These are phyloP conservation scores for Malassezia vespertilionis DNA, from an alignment of 1,284 basidiomycete species.

Conservation along the genomic window DNA sequence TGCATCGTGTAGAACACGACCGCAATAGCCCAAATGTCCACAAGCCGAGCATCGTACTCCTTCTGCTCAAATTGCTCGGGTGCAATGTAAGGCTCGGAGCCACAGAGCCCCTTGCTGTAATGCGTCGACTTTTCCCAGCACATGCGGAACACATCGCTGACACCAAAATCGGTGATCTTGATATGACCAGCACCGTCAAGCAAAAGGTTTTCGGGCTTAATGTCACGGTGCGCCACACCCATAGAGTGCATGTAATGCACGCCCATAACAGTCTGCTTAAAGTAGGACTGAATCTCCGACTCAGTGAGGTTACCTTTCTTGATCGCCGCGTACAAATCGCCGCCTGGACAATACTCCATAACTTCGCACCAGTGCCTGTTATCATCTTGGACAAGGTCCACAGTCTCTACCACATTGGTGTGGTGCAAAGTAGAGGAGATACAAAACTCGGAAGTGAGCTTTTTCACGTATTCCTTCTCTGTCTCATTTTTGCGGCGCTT, in stretches of 20 bases:
- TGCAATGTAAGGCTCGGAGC: conserved; percentile 95
- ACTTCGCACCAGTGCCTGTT: conserved; percentile 95
- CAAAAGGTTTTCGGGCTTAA: conserved; percentile 95
- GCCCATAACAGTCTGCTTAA: conserved; percentile 87
- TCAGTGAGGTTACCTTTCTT: conserved; percentile 93
- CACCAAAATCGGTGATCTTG: conserved; percentile 98
- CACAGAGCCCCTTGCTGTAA: conserved; percentile 90
- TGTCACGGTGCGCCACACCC: conserved; percentile 92
- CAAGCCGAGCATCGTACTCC: conserved; percentile 92
- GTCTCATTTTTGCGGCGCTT: conserved; percentile 95
- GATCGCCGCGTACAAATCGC: conserved; percentile 92
- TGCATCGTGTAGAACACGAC: conserved; percentile 92
- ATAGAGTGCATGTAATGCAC: conserved; percentile 83
- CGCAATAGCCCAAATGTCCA: conserved; percentile 94
- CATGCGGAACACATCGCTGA: conserved; percentile 91
- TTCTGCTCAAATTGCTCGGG: conserved; percentile 92
- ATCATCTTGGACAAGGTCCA: conserved; percentile 96
- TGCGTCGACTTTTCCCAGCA: conserved; percentile 97
- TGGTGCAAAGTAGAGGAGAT: conserved; percentile 96
- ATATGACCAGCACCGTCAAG: conserved; percentile 84
- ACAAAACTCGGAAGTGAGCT: conserved; percentile 97
- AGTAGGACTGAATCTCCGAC: conserved; percentile 89
- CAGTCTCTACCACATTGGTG: conserved; percentile 91
- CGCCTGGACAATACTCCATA: conserved; percentile 92
- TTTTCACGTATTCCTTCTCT: conserved; percentile 99